phyloP scores from a whole-genome alignment of 1,284 basidiomycete species.

The Malassezia furfur region DNA sequence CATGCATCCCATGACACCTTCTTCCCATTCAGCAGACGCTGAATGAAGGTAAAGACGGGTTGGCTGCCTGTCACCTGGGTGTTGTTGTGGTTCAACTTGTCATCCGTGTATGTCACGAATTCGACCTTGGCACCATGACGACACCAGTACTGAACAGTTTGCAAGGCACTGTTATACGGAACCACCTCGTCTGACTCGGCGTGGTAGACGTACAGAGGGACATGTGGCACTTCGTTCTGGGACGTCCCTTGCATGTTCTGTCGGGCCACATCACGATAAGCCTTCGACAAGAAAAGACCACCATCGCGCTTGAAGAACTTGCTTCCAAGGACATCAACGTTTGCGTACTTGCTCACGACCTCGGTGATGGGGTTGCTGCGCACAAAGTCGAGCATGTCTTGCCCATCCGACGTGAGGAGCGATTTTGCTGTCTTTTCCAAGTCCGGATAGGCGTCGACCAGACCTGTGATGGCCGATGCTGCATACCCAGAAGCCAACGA shows the following conservation, averaged over 20 bases:
- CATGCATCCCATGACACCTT: too few relatives aligned
- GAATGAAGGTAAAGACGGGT: not conserved
- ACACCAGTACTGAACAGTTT: too few relatives aligned
- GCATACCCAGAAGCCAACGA: constrained; percentile 35
- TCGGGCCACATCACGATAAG: not conserved
- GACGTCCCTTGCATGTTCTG: not conserved
- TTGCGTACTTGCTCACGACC: not conserved
- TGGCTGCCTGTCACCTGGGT: not conserved
- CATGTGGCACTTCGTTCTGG: not conserved
- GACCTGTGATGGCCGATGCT: constrained; percentile 25
- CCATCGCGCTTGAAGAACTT: not conserved
- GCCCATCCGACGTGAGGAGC: not conserved
- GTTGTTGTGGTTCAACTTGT: not conserved
- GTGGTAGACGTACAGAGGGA: constrained; percentile 1
- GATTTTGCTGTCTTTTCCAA: not conserved
- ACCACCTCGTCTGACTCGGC: not conserved
- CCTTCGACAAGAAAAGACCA: not conserved
- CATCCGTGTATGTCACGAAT: not conserved
- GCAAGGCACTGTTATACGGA: not conserved
- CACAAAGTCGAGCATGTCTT: not conserved
- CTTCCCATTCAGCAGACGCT: not conserved
- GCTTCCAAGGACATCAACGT: not conserved
- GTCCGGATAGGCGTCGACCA: constrained; percentile 15
- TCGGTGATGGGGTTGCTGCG: not conserved
- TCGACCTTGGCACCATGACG: not conserved